Conservation (phyloP, 1,284 basidiomycete species). For the Sporisorium graminicola region DNA sequence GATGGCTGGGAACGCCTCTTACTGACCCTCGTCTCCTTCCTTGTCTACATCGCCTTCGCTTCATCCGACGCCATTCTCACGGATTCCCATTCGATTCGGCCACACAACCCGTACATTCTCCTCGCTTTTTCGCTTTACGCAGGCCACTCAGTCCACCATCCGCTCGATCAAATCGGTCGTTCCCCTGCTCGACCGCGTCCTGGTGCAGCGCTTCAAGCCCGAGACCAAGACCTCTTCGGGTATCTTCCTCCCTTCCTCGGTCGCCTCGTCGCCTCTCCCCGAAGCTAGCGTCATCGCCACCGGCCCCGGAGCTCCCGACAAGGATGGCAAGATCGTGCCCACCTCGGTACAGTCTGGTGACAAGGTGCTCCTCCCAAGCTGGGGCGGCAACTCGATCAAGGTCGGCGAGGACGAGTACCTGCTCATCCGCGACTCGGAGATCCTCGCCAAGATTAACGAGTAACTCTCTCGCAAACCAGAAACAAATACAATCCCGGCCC, state of each 20-base stretch:
- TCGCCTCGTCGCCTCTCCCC: slow-evolving; percentile 84
- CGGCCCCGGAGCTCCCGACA: slow-evolving; percentile 90
- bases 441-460: slow-evolving; percentile 96
- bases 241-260: slow-evolving; percentile 91
- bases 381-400: slow-evolving; percentile 96
- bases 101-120: background rate
- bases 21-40: background rate
- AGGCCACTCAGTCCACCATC: slow-evolving; percentile 64
- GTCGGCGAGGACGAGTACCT: slow-evolving; percentile 97
- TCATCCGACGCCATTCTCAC: slow-evolving; percentile 11
- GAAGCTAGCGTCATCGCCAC: slow-evolving; percentile 97
- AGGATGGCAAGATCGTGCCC: slow-evolving; percentile 84
- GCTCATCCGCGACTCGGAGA: slow-evolving; percentile 94
- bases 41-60: background rate
- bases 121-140: background rate
- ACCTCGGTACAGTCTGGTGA: slow-evolving; percentile 87
- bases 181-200: slow-evolving; percentile 93
- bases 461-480: too few species aligned
- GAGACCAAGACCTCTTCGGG: slow-evolving; percentile 74
- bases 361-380: slow-evolving; percentile 90
- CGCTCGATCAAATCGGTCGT: slow-evolving; percentile 88
- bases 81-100: background rate
- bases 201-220: slow-evolving; percentile 96
- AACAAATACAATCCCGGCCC: background rate
- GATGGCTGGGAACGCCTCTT: background rate